Evolutionary conservation across 345 rosid species (phyloP).

Genomic region (Salix viminalis): DNA sequence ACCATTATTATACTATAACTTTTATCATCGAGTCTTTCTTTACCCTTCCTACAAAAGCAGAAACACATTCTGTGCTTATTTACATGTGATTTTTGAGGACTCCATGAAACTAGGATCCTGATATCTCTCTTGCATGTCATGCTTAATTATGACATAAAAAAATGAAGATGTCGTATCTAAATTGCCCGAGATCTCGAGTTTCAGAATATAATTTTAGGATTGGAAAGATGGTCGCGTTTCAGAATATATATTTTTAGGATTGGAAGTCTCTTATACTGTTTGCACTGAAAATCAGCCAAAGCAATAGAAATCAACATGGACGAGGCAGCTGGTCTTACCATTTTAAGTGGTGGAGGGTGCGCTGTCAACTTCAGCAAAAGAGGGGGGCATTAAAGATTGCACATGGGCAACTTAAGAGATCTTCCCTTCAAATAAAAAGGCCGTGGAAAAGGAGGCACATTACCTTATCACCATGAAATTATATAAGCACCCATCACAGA

Average conservation of each 20-base stretch:
- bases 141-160: not conserved
- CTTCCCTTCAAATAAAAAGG: not conserved
- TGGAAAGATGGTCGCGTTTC: too few species aligned
- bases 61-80: not conserved
- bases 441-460: not conserved
- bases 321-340: constrained; percentile 32
- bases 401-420: not conserved
- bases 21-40: too few species aligned
- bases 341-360: not conserved
- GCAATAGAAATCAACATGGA: constrained; percentile 20
- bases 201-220: not conserved
- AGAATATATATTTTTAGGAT: too few species aligned
- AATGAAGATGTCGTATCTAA: not conserved
- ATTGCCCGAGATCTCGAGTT: not conserved
- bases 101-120: not conserved
- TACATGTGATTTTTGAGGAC: not conserved
- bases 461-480: not conserved
- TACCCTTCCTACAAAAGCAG: too few species aligned
- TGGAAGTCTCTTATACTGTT: constrained; percentile 6
- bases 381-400: constrained; percentile 11
- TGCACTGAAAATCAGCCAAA: constrained; percentile 7
- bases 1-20: too few species aligned
- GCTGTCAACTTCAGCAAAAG: not conserved
- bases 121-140: not conserved
- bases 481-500: too few species aligned